Conservation (phyloP, 2,329 filamentous ascomycete genomes). For the Cadophora sp. region DNA sequence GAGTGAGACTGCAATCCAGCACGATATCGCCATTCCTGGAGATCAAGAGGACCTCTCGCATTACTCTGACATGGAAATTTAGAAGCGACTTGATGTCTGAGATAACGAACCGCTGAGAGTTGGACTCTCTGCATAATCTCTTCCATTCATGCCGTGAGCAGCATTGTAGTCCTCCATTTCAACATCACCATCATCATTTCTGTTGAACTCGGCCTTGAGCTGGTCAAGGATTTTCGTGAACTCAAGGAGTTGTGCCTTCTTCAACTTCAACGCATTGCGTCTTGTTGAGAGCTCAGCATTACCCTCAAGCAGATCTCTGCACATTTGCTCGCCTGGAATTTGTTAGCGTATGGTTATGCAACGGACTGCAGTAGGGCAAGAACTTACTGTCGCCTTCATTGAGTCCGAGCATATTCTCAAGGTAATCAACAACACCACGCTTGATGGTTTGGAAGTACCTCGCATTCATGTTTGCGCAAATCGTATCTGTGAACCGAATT, state of each 20-base stretch:
- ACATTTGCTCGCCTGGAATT: neutral
- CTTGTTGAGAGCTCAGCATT: neutral
- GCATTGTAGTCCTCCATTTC: neutral
- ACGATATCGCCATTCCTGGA: too few relatives aligned
- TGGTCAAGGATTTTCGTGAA: neutral
- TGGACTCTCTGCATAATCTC: neutral
- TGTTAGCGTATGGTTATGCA: neutral
- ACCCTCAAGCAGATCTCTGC: neutral
- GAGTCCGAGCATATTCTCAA: slow-evolving; percentile 20
- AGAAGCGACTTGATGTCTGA: neutral
- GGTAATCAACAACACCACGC: slow-evolving; percentile 3
- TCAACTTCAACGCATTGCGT: neutral
- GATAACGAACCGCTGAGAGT: neutral
- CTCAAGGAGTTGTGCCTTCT: slow-evolving; percentile 5
- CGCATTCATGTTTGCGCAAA: slow-evolving; percentile 30
- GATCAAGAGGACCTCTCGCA: neutral
- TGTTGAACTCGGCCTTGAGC: neutral
- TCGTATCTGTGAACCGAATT: slow-evolving; percentile 64
- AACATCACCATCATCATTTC: neutral
- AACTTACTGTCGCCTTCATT: slow-evolving; percentile 10
- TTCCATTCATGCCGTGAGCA: neutral
- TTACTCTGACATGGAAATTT: neutral
- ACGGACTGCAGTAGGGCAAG: neutral
- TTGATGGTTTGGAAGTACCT: slow-evolving; percentile 15
- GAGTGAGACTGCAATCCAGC: too few relatives aligned